Evolutionary conservation across 2,329 filamentous ascomycete species (phyloP).

Genomic region (Magnaporthiopsis rhizophila): DNA sequence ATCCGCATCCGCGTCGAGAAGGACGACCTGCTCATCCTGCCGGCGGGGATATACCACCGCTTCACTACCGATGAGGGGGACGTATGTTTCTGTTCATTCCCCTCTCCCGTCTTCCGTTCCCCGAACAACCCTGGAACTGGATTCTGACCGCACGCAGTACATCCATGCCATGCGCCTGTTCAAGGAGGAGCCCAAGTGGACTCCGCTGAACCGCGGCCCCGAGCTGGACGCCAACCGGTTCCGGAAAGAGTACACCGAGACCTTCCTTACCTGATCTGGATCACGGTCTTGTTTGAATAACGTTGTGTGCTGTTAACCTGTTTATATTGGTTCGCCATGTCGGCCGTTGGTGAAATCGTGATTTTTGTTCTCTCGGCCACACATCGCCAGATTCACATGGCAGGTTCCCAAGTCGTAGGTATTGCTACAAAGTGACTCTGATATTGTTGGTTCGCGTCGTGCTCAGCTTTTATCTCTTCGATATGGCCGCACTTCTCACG

Average conservation of each 20-base stretch:
- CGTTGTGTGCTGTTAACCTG: background rate
- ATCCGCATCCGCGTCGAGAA: constrained; percentile 78
- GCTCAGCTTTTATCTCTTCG: background rate
- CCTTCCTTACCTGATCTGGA: constrained; percentile 26
- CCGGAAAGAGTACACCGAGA: constrained; percentile 66
- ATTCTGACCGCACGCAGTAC: constrained; percentile 48
- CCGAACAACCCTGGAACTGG: too few species aligned
- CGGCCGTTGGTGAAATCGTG: background rate
- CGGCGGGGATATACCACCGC: constrained; percentile 91
- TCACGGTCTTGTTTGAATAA: background rate
- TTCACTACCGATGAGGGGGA: constrained; percentile 93
- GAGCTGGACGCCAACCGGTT: constrained; percentile 74
- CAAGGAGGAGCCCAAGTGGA: constrained; percentile 99
- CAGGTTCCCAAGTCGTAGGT: too few species aligned
- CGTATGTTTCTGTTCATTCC: constrained; percentile 45
- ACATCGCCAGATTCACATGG: background rate
- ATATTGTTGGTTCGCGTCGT: background rate
- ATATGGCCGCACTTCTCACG: background rate
- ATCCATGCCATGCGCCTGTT: constrained; percentile 94
- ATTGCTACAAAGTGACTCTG: too few species aligned
- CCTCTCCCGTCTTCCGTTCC: constrained; percentile 6
- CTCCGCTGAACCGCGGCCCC: constrained; percentile 70
- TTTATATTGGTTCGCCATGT: too few species aligned
- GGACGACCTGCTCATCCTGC: constrained; percentile 85
- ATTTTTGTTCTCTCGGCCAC: background rate